Conservation (phyloP, 495 filamentous ascomycete genomes). For the Tuber umbilicatum region DNA sequence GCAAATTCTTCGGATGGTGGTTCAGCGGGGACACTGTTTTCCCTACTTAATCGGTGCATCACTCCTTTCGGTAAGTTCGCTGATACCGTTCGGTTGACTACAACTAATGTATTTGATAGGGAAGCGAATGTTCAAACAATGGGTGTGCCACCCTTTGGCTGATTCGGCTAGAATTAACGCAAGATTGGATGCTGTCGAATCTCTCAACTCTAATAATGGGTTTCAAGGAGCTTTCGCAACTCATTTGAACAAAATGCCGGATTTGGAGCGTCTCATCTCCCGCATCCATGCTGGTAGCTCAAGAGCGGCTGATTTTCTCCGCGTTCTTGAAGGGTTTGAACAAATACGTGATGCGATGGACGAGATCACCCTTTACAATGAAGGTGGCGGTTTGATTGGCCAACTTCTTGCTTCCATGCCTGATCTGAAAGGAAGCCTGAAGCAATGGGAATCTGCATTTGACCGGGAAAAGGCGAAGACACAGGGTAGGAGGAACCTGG, state of each 20-base stretch:
- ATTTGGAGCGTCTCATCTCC: slow-evolving; percentile 89
- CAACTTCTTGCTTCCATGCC: slow-evolving; percentile 80
- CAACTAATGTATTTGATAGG: slow-evolving; percentile 4
- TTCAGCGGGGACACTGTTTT: slow-evolving; percentile 77
- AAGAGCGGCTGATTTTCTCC: slow-evolving; percentile 82
- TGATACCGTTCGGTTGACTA: not conserved
- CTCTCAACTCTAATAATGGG: slow-evolving; percentile 72
- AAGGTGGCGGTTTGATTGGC: slow-evolving; percentile 73
- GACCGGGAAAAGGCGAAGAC: slow-evolving; percentile 74
- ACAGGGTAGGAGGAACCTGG: slow-evolving; percentile 46
- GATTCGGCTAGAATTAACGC: slow-evolving; percentile 84
- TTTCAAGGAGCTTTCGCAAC: slow-evolving; percentile 76
- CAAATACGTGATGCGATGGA: slow-evolving; percentile 89
- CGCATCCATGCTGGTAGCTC: slow-evolving; percentile 86
- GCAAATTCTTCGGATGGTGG: slow-evolving; percentile 88
- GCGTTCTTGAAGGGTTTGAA: slow-evolving; percentile 94
- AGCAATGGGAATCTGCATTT: slow-evolving; percentile 88
- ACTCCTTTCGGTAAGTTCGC: slow-evolving; percentile 68
- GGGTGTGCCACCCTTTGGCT: slow-evolving; percentile 93
- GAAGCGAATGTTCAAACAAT: slow-evolving; percentile 92
- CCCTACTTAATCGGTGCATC: slow-evolving; percentile 84
- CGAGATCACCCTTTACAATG: slow-evolving; percentile 61
- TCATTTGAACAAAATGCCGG: slow-evolving; percentile 81
- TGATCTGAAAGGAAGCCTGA: slow-evolving; percentile 62
- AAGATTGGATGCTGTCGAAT: slow-evolving; percentile 90